Evolutionary conservation across 768 basidiomycete genomes (phyloP).

Genomic region (Kwoniella sp.): DNA sequence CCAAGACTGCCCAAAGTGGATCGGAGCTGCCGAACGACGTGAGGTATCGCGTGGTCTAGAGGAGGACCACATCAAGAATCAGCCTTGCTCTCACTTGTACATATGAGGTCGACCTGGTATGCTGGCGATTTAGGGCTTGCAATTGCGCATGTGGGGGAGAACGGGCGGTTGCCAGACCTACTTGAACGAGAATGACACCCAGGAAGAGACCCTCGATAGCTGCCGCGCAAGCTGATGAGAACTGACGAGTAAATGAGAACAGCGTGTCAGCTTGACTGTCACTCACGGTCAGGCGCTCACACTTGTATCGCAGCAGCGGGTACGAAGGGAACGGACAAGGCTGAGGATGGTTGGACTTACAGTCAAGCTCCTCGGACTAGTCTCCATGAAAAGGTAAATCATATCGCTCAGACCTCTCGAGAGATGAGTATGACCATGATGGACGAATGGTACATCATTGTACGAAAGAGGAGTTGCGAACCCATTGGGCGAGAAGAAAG

Average conservation of each 20-base stretch:
- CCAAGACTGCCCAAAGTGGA: constrained; percentile 11
- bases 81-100: too few relatives aligned
- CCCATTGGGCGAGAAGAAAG: not conserved
- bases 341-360: too few relatives aligned
- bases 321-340: too few relatives aligned
- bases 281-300: too few relatives aligned
- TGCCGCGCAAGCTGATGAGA: constrained; percentile 18
- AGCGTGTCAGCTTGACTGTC: not conserved
- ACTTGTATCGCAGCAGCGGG: too few relatives aligned
- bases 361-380: constrained; percentile 11
- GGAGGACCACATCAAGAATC: not conserved
- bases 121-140: too few relatives aligned
- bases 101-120: too few relatives aligned
- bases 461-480: not conserved
- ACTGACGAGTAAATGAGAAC: not conserved
- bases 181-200: constrained; percentile 17
- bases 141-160: too few relatives aligned
- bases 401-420: constrained; percentile 10
- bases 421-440: not conserved
- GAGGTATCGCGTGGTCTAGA: constrained; percentile 16
- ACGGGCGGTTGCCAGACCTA: too few relatives aligned
- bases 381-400: constrained; percentile 12
- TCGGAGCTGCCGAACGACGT: constrained; percentile 11
- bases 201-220: constrained; percentile 16
- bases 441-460: not conserved